Base-by-base conservation (phyloP, 306 rosid genomes). In the Casuarina cunninghamiana region DNA sequence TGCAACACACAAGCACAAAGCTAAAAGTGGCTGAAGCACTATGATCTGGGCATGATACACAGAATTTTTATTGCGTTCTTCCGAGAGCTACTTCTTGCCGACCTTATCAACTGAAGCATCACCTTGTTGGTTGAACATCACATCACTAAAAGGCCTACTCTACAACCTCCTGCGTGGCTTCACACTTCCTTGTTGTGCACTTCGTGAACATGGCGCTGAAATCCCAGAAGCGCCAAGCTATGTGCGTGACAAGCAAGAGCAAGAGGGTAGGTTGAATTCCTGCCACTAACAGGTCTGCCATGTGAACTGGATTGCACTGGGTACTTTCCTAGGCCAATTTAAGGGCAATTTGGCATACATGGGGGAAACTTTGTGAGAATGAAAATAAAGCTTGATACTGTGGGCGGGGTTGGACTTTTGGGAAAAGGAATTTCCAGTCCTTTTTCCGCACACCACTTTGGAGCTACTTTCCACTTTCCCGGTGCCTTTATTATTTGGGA, bases 401-500 rank as follows among this genome's bases (percentile, higher is more conserved):
- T 62, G 68, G 68, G 68, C 68, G 68, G 35, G 42, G 17, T 62
- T 62, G 43, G 43, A 62, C 43, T 62, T 12, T 35, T 8, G 68
- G 13, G 68, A n/a, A 62, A 62, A 5, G 17, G 43, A 16, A 1
- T 61, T 61, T 37, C 39, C 38, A 32, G 41, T 60, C 42, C 6
- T 61, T 26, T 61, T 61, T 61, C 67, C 67, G 35, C 42, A 41
- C 42, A 3, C 60, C 67, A 35, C 67, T 53, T 53, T 21, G 26
- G n/a, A 54, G 17, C 32, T 61, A 26, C 32, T 61, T 35, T 61
- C 32, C 55, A 51, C 17, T 61, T 57, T 57, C 8, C 41, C 43
- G 8, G n/a, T 4, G 43, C 43, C 67, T 3, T 61, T 12, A 5
- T 61, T 11, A 11, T 17, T 4, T 3, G 11, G 16, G 66, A 26